Conservation (phyloP, 2,329 filamentous ascomycete species). For the Rutstroemia sp. region DNA sequence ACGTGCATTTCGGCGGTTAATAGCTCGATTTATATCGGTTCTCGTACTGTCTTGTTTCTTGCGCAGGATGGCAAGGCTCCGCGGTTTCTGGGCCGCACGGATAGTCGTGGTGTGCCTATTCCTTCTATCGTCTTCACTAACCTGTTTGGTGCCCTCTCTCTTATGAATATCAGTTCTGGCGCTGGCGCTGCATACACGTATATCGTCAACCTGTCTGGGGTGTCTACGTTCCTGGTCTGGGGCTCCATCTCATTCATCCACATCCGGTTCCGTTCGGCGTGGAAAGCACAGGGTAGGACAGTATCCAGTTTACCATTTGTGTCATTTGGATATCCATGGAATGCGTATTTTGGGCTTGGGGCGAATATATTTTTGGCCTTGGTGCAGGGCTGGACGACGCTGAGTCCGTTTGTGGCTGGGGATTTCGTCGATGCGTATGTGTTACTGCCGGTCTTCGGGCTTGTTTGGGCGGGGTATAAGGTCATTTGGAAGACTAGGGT, state of each 20-base stretch:
- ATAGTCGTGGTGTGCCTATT: slow-evolving; percentile 52
- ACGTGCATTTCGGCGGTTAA: slow-evolving; percentile 68
- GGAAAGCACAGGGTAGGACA: slow-evolving; percentile 49
- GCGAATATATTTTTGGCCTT: slow-evolving; percentile 53
- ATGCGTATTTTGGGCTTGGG: slow-evolving; percentile 50
- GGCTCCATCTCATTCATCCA: slow-evolving; percentile 63
- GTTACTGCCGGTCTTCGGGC: slow-evolving; percentile 48
- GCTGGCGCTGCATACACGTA: slow-evolving; percentile 58
- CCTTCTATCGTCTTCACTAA: slow-evolving; percentile 62
- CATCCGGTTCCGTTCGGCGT: slow-evolving; percentile 62
- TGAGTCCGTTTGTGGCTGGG: slow-evolving; percentile 49
- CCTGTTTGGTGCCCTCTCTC: slow-evolving; percentile 60
- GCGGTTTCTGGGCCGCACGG: slow-evolving; percentile 59
- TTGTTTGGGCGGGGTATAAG: slow-evolving; percentile 51
- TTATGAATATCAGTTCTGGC: slow-evolving; percentile 66
- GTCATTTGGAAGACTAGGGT: slow-evolving; percentile 44
- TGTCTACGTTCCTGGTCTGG: slow-evolving; percentile 68
- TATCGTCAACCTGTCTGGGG: slow-evolving; percentile 63
- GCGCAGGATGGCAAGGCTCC: slow-evolving; percentile 67
- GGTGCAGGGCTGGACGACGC: slow-evolving; percentile 53
- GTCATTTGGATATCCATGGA: slow-evolving; percentile 47
- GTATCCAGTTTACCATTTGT: slow-evolving; percentile 48
- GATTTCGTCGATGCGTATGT: slow-evolving; percentile 59
- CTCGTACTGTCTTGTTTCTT: slow-evolving; percentile 69
- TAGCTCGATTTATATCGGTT: slow-evolving; percentile 70